phyloP scores from a whole-genome alignment of 192 early-diverging fungal species.

The Coemansia sp. region DNA sequence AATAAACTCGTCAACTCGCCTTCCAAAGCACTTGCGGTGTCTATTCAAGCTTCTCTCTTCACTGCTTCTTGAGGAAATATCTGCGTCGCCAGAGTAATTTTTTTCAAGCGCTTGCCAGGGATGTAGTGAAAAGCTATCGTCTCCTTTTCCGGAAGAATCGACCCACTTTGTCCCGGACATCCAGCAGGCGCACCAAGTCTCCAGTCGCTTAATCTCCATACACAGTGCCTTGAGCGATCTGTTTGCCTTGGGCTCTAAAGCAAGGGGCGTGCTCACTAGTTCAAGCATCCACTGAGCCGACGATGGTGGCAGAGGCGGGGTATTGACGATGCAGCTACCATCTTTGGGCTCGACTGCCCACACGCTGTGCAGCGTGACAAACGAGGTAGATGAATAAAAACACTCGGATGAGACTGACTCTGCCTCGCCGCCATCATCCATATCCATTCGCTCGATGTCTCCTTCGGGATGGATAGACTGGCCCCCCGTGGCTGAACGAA shows the following conservation, averaged over 20 bases:
- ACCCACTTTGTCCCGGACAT: conserved; percentile 25
- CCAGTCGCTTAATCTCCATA: conserved; percentile 42
- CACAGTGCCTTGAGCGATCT: conserved; percentile 15
- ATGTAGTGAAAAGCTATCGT: neutral
- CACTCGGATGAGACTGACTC: conserved; percentile 9
- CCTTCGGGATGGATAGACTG: neutral
- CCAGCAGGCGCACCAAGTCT: conserved; percentile 41
- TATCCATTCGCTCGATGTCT: neutral
- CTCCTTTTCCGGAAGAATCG: neutral
- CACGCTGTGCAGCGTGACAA: conserved; percentile 32
- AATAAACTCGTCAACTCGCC: conserved; percentile 34
- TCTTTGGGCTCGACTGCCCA: conserved; percentile 18
- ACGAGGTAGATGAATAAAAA: conserved; percentile 7
- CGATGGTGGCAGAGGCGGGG: conserved; percentile 28
- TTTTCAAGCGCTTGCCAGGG: conserved; percentile 13
- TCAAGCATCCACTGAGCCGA: conserved; percentile 51
- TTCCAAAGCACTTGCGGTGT: conserved; percentile 31
- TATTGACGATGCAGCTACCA: neutral
- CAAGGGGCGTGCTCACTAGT: conserved; percentile 37
- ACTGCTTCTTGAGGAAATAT: too few species aligned
- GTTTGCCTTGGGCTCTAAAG: conserved; percentile 27
- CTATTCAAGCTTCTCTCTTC: conserved; percentile 2
- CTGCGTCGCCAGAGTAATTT: neutral
- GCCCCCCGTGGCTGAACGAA: neutral
- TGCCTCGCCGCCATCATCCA: neutral